Base-by-base conservation (phyloP, 495 filamentous ascomycete species). In the Aeminium ludgeri region DNA sequence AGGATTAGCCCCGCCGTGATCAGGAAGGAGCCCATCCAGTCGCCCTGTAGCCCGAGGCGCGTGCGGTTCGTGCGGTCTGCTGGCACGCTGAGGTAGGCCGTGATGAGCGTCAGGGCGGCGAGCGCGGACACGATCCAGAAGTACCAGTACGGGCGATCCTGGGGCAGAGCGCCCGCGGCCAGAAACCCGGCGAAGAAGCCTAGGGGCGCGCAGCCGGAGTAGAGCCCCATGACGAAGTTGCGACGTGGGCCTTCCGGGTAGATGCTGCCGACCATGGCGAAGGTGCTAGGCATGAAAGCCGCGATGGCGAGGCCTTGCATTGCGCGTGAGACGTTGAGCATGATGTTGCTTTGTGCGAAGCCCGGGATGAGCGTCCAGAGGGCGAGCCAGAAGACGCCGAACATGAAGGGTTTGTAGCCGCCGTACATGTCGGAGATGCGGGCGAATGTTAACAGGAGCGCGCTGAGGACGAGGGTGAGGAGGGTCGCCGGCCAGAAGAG, bases 151-250 rank as follows among this genome's bases (percentile, higher is more conserved):
- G 80, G 86, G 2, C 54, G 61, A 0, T 73, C 55, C 30, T 67
- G 74, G 41, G 85, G 65, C 3, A 69, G 74, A 3, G 72, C 66
- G 0, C 83, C 85, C 3, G 82, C 80, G 36, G 82, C 70, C 53
- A 91, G 80, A 36, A 91, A 81, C 1, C 85, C 85, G 6, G 70
- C 56, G 51, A 83, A 91, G 61, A 93, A 92, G 0, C 85, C 85
- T 0, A 87, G 46, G 0, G 78, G 76, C 0, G 85, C 83, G 44
- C 74, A 75, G 0, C 77, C 79, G 2, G 82, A 80, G 55, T 86
- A 92, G 0, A 89, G 54, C 31, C 76, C 74, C 55, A 92, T 89
- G 0, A 89, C 72, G 12, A 89, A 48, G 50, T 93, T 93, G 61
- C 89, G 91, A 12, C 85, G 65, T 6, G 82, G 82, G 0, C 86